Base-by-base conservation (phyloP, 2,329 filamentous ascomycete species). In the Neofusicoccum cordaticola region DNA sequence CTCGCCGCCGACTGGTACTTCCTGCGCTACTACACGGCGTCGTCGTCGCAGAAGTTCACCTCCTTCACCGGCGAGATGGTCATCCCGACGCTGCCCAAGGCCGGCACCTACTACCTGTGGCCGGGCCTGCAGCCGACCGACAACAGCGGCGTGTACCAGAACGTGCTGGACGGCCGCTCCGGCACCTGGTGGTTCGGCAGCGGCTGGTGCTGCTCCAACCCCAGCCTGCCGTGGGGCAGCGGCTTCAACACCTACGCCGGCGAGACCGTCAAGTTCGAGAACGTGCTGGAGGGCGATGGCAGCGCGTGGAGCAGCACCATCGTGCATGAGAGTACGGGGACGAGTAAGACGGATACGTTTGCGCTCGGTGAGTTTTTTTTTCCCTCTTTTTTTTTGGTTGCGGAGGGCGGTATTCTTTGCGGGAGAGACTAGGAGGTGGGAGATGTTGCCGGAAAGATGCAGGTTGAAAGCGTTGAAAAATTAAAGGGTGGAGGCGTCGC, bases 171-270 rank as follows among this genome's bases (percentile, higher is more conserved):
- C 67, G 78, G 78, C 8, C 68, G 75, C 0, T 76, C 71, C 8
- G 77, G 78, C 1, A 76, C 74, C 0, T 80, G 78, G 78, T 79
- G 74, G 73, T 78, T 81, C 56, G 77, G 77, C 7, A 73, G 71
- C 11, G 78, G 78, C 0, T 80, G 77, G 78, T 80, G 78, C 64
- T 79, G 78, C 66, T 73, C 70, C 5, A 78, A 80, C 61, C 79
- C 78, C 0, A 73, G 66, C 11, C 67, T 80, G 34, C 70, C 74
- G 0, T 80, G 77, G 77, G 62, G 78, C 6, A 69, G 71, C 45
- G 78, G 77, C 15, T 80, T 80, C 68, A 77, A 78, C 67, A 75
- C 73, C 0, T 74, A 73, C 39, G 66, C 66, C 3, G 71, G 70
- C 42, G 76, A 78, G 63, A 74, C 70, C 22, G 71, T 79, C 44